A percentile compares a stretch with the other conserved stretches of the same genome.
phyloP scores from a whole-genome alignment of 495 filamentous ascomycete genomes.

The Talaromyces nanjingensis region DNA sequence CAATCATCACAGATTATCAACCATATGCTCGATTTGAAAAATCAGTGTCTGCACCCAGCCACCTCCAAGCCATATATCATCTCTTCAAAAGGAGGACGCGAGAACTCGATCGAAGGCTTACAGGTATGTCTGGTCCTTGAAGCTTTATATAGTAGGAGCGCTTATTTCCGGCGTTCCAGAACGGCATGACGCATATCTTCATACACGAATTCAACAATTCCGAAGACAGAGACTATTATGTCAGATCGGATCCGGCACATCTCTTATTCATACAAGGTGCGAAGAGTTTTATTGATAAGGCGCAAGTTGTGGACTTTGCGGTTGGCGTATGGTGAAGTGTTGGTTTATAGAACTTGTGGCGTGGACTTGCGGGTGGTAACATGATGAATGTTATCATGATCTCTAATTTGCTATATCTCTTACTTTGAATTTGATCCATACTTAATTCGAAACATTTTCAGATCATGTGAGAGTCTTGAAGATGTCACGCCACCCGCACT shows the following conservation, averaged over 20 bases:
- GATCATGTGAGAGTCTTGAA: neutral
- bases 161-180: conserved; percentile 21
- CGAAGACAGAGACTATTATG: conserved; percentile 52
- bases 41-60: conserved; percentile 27
- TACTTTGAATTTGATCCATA: neutral
- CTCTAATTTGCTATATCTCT: neutral
- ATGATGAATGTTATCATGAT: neutral
- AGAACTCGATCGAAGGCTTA: conserved; percentile 51
- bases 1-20: conserved; percentile 25
- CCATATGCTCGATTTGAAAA: conserved; percentile 28
- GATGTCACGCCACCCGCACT: neutral
- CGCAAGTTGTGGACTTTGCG: conserved; percentile 35
- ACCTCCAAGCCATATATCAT: conserved; percentile 49
- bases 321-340: neutral
- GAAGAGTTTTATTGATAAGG: conserved; percentile 19
- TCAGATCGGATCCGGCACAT: conserved; percentile 44
- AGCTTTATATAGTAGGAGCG: neutral
- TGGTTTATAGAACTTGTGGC: neutral
- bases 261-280: conserved; percentile 33
- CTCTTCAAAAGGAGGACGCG: conserved; percentile 45
- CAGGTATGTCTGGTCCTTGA: conserved; percentile 32
- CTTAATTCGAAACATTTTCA: neutral
- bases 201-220: conserved; percentile 52
- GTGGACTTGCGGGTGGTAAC: neutral
- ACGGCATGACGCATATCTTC: conserved; percentile 54